Conservation (phyloP, 768 basidiomycete species). For the Mycena vulgaris region DNA sequence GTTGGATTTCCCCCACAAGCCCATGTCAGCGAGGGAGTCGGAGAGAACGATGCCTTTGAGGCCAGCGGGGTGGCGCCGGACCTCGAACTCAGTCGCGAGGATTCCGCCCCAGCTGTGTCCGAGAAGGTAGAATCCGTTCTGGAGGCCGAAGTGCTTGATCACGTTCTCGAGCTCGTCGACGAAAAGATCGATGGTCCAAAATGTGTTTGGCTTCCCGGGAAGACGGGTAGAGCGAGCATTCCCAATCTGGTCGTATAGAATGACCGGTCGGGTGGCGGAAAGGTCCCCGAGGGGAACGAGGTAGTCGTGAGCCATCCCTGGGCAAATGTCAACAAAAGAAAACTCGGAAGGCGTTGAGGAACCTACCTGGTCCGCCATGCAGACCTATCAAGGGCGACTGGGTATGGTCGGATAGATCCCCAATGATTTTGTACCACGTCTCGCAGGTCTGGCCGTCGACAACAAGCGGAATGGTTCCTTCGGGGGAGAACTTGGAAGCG, state of each 20-base stretch:
- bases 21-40: conserved; percentile 48
- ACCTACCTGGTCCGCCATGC: conserved; percentile 57
- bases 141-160: conserved; percentile 57
- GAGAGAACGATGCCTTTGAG: conserved; percentile 52
- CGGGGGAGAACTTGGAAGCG: neutral
- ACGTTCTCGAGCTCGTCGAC: conserved; percentile 69
- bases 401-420: conserved; percentile 42
- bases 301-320: conserved; percentile 58
- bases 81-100: conserved; percentile 59
- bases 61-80: conserved; percentile 55
- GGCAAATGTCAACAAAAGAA: too few species aligned
- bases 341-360: neutral
- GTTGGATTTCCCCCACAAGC: conserved; percentile 45
- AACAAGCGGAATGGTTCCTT: conserved; percentile 38
- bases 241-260: conserved; percentile 70
- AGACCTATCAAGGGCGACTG: conserved; percentile 54
- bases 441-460: conserved; percentile 44
- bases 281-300: conserved; percentile 57
- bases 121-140: conserved; percentile 57
- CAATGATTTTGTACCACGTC: conserved; percentile 58
- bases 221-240: conserved; percentile 62
- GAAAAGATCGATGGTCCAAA: conserved; percentile 67
- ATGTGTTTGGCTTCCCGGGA: conserved; percentile 51
- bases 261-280: conserved; percentile 53
- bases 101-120: conserved; percentile 77